phyloP scores from a whole-genome alignment of 2,329 filamentous ascomycete genomes.

The Monilinia fructigena region DNA sequence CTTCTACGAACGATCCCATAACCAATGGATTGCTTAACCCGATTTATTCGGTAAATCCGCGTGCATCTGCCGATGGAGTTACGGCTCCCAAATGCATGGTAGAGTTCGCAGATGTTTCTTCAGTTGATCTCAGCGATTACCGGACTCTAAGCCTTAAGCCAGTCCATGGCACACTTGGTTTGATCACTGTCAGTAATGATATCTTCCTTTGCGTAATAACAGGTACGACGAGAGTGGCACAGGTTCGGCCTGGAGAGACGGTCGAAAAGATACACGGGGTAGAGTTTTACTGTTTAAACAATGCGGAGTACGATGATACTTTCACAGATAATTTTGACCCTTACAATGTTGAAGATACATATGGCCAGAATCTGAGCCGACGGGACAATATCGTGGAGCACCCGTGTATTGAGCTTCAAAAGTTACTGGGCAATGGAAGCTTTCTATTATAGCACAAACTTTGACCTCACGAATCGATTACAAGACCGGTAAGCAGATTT shows the following conservation, averaged over 20 bases:
- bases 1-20: slow-evolving; percentile 58
- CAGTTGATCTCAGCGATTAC: slow-evolving; percentile 71
- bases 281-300: slow-evolving; percentile 91
- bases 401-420: slow-evolving; percentile 86
- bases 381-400: slow-evolving; percentile 75
- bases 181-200: slow-evolving; percentile 80
- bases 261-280: slow-evolving; percentile 84
- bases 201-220: slow-evolving; percentile 91
- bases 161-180: slow-evolving; percentile 80
- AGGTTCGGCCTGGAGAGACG: slow-evolving; percentile 80
- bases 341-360: slow-evolving; percentile 39
- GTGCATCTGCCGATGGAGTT: slow-evolving; percentile 37
- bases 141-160: slow-evolving; percentile 70
- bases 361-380: slow-evolving; percentile 56
- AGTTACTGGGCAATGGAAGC: slow-evolving; percentile 85
- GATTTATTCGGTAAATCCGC: slow-evolving; percentile 48
- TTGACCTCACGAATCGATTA: slow-evolving; percentile 89
- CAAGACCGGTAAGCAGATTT: slow-evolving; percentile 68
- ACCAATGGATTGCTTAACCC: slow-evolving; percentile 60
- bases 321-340: slow-evolving; percentile 49
- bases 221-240: slow-evolving; percentile 73
- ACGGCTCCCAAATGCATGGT: slow-evolving; percentile 66
- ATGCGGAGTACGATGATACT: slow-evolving; percentile 79
- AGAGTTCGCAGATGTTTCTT: slow-evolving; percentile 69
- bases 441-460: slow-evolving; percentile 99